phyloP scores from a whole-genome alignment of 2,329 filamentous ascomycete genomes.

The Colletotrichum plurivorum region DNA sequence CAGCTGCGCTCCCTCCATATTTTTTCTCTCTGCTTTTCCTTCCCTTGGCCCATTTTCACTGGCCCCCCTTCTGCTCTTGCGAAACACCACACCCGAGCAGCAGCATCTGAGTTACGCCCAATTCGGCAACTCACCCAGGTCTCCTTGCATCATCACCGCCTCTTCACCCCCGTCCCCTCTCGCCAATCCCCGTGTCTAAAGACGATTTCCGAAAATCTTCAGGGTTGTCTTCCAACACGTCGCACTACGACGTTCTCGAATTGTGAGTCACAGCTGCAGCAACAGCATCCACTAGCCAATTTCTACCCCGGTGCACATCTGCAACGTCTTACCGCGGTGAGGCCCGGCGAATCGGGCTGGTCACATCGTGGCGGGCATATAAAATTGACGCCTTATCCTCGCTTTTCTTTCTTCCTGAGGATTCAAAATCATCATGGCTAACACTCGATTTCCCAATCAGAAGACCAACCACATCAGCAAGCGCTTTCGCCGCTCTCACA shows the following conservation, averaged over 20 bases:
- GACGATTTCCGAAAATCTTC: conserved; percentile 30
- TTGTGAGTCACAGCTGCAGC: conserved; percentile 43
- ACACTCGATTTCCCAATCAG: conserved; percentile 30
- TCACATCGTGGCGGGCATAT: conserved; percentile 48
- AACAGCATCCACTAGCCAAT: conserved; percentile 38
- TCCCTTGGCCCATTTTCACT: neutral
- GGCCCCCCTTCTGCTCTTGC: conserved; percentile 40
- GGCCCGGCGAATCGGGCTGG: conserved; percentile 21
- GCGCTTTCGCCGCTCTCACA: conserved; percentile 2
- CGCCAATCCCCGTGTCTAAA: conserved; percentile 37
- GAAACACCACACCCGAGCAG: conserved; percentile 50
- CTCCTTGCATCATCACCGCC: conserved; percentile 43
- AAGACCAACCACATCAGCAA: conserved; percentile 1
- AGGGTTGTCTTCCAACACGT: conserved; percentile 36
- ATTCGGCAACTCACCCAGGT: conserved; percentile 48
- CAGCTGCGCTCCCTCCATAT: conserved; percentile 39
- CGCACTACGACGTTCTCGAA: conserved; percentile 36
- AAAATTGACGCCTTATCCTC: conserved; percentile 40
- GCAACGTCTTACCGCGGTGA: conserved; percentile 7
- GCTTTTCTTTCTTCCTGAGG: conserved; percentile 31
- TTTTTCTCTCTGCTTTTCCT: conserved; percentile 41
- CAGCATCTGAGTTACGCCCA: conserved; percentile 51
- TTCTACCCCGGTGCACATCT: conserved; percentile 28
- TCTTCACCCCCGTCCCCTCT: conserved; percentile 40
- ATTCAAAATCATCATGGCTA: conserved; percentile 36